Conservation (phyloP, 371 early-diverging fungal genomes). For the Batrachochytrium dendrobatidis region DNA sequence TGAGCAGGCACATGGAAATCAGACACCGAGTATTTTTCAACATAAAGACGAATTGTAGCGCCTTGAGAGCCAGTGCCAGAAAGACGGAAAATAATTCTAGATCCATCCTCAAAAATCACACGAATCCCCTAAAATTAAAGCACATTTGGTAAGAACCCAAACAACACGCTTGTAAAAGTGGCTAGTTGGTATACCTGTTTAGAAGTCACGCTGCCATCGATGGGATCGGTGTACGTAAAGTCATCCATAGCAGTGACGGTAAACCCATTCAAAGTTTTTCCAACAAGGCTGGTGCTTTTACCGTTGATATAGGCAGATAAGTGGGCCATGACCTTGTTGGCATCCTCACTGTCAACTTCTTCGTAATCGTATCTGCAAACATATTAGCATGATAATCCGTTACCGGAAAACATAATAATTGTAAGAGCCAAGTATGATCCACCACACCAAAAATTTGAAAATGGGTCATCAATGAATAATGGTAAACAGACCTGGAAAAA, state of each 20-base stretch:
- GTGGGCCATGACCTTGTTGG: slow-evolving; percentile 67
- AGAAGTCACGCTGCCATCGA: slow-evolving; percentile 77
- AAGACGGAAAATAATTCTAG: slow-evolving; percentile 85
- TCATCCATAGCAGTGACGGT: slow-evolving; percentile 72
- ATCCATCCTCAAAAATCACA: slow-evolving; percentile 81
- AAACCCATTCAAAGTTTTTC: slow-evolving; percentile 33
- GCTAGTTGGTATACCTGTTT: slow-evolving; percentile 51
- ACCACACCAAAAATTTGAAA: not conserved
- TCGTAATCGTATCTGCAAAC: slow-evolving; percentile 83
- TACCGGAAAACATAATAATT: not conserved
- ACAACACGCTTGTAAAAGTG: not conserved
- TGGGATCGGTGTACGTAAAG: slow-evolving; percentile 89
- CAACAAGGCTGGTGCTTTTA: slow-evolving; percentile 13
- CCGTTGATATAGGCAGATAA: slow-evolving; percentile 35
- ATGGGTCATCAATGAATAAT: not conserved
- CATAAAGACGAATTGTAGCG: slow-evolving; percentile 92
- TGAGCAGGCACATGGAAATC: slow-evolving; percentile 66
- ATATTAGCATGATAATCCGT: not conserved
- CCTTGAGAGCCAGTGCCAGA: slow-evolving; percentile 94
- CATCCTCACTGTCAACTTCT: slow-evolving; percentile 79
- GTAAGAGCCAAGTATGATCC: not conserved
- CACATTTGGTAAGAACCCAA: too few species aligned
- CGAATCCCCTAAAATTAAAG: slow-evolving; percentile 60
- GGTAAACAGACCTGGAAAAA: slow-evolving; percentile 64
- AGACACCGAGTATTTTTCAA: slow-evolving; percentile 74